Conservation (phyloP, 345 rosid species). For the Populus simonii region DNA sequence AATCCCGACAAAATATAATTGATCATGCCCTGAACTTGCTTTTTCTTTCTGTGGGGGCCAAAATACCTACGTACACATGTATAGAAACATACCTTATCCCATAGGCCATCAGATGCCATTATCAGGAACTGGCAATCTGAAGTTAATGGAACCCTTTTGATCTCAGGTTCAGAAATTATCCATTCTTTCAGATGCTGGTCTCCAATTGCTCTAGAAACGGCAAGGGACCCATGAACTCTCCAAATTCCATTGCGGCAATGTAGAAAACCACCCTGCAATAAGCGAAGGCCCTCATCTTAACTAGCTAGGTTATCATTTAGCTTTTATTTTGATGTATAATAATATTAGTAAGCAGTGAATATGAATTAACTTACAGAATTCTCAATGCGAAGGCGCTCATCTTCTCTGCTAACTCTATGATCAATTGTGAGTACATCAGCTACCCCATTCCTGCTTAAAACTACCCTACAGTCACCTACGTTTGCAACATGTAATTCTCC, state of each 20-base stretch:
- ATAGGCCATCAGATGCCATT: constrained; percentile 57
- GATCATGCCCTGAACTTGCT: neutral
- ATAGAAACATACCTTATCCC: constrained; percentile 49
- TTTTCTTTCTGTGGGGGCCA: neutral
- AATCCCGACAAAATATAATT: neutral
- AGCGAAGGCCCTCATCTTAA: neutral
- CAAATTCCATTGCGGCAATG: constrained; percentile 38
- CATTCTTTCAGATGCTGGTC: constrained; percentile 49
- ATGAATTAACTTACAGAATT: constrained; percentile 26
- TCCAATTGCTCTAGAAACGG: constrained; percentile 56
- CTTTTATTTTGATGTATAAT: neutral
- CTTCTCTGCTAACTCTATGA: constrained; percentile 40
- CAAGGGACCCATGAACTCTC: constrained; percentile 55
- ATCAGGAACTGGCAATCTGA: constrained; percentile 45
- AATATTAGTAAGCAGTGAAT: neutral
- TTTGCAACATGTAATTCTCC: constrained; percentile 45
- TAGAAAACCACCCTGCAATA: constrained; percentile 48
- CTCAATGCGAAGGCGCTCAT: constrained; percentile 46
- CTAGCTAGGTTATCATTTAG: too few species aligned
- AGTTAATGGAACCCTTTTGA: constrained; percentile 23
- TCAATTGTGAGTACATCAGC: constrained; percentile 40
- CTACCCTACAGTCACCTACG: constrained; percentile 50
- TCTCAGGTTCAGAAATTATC: constrained; percentile 57
- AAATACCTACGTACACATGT: neutral
- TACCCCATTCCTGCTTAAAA: constrained; percentile 43